Base-by-base conservation (phyloP, 2,329 filamentous ascomycete genomes). In the Stagonosporopsis cucurbitacearum region DNA sequence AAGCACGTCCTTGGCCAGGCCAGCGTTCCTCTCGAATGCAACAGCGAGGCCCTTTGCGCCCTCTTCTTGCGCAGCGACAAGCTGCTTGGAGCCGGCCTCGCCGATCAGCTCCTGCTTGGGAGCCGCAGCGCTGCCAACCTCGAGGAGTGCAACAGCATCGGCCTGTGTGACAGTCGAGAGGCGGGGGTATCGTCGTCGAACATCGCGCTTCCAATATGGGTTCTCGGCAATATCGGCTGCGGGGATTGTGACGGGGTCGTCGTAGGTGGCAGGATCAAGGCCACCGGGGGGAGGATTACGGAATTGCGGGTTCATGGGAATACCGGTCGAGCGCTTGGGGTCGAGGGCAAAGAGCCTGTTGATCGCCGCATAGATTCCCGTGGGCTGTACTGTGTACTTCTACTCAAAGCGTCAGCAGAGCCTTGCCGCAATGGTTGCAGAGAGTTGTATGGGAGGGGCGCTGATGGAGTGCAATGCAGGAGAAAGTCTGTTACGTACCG, bases 371-470 rank as follows among this genome's bases (percentile, higher is more conserved):
- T 92, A 98, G 77, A 98, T 81, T 36, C 95, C 95, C 35, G 84
- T 86, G 47, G 94, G 95, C 75, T 96, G 91, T 62, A 98, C 82
- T 32, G 93, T 96, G 81, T 99, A 94, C 90, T 98, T 98, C 94
- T 99, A 53, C 44, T 49, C 9, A 42, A 17, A 30, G 22, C 37
- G 26, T 48, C 49, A 54, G 25, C 17, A 46, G 35, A 17, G n/a
- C n/a, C n/a, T 15, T 50, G 42, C 35, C 42, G 33, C 13, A 20
- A 46, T 23, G 15, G 26, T 19, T 13, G 33, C 40, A 28, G 20
- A 12, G 13, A 48, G 35, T 26, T 23, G 45, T 17, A 12, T 26
- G 26, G 32, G 53, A 63, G 63, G 52, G 54, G 58, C 48, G 50
- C 55, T 42, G 11, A 26, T 39, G 19, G 32, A 47, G 46, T 40